A percentile compares a stretch with the other conserved stretches of the same genome.
Evolutionary conservation across 2,329 filamentous ascomycete species (phyloP).

Genomic region (Balansia obtecta): DNA sequence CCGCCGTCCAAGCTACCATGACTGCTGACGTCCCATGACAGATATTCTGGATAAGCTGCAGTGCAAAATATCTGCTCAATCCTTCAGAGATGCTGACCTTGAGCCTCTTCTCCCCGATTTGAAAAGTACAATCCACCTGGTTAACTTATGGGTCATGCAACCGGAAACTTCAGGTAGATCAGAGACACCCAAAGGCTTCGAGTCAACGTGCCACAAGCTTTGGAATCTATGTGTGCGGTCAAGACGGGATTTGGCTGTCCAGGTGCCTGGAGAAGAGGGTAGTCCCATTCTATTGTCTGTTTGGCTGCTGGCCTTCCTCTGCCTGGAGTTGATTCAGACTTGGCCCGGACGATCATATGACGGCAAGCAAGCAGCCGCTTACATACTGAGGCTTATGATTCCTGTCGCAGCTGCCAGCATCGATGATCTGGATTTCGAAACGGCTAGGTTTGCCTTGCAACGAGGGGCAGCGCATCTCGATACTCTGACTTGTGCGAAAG

Average conservation of each 20-base stretch:
- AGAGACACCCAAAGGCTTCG: slow-evolving; percentile 28
- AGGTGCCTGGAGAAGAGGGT: slow-evolving; percentile 9
- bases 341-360: slow-evolving; percentile 15
- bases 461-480: slow-evolving; percentile 33
- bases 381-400: slow-evolving; percentile 55
- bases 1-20: not conserved
- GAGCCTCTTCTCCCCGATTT: slow-evolving; percentile 25
- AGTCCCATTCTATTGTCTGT: slow-evolving; percentile 24
- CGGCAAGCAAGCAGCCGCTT: slow-evolving; percentile 28
- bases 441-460: slow-evolving; percentile 50
- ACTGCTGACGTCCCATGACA: slow-evolving; percentile 5
- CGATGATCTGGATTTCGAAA: slow-evolving; percentile 41
- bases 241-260: slow-evolving; percentile 16
- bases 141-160: slow-evolving; percentile 8
- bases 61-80: slow-evolving; percentile 9
- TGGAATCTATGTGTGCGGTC: slow-evolving; percentile 56
- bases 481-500: not conserved
- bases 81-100: slow-evolving; percentile 23
- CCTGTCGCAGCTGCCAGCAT: slow-evolving; percentile 43
- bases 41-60: slow-evolving; percentile 18
- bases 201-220: slow-evolving; percentile 42
- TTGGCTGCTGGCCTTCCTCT: slow-evolving; percentile 49
- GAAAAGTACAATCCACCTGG: slow-evolving; percentile 14
- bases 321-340: slow-evolving; percentile 47
- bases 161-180: not conserved